Base-by-base conservation (phyloP, 2,329 filamentous ascomycete genomes). In the Ceratocystis harringtonii region DNA sequence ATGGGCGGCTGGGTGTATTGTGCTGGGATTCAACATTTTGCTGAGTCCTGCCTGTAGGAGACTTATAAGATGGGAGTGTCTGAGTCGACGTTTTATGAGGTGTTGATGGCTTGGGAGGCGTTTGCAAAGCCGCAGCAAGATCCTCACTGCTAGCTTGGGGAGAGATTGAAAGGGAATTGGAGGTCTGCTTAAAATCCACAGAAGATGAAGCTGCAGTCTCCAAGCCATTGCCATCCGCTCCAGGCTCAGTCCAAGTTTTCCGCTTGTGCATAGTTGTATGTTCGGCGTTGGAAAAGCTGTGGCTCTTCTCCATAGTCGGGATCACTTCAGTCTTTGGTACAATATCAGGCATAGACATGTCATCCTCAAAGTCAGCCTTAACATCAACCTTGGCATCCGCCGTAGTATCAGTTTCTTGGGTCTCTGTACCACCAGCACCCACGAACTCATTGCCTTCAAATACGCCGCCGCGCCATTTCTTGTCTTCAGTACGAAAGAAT, bases 391-490 rank as follows among this genome's bases (percentile, higher is more conserved):
- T 50, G 22, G 6, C 5, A 5, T 30, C 61, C 8, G 7, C 5
- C 44, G 19, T 48, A 19, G 36, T 19, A 1, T 58, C 28, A n/a
- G 30, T 8, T 32, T 58, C 55, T n/a, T 17, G 8, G 1, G 25
- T 30, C 7, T 28, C 36, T 52, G 19, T 55, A 10, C 48, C 43
- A 19, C 64, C 62, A 12, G 7, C 6, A 41, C 19, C 73, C 1
- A 80, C 76, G 1, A 75, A 76, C 68, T 80, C 77, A 60, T 84
- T 82, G 32, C 80, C 79, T 41, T 81, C 79, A 71, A 84, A 99
- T 22, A 97, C 88, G 0, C 94, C 94, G 10, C 92, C 94, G 70
- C 94, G 83, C 80, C 90, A 91, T 22, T 78, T 76, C 73, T 96
- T 90, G 66, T 83, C 79, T 65, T 86, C 81, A 0, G 91, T 97